Base-by-base conservation (phyloP, 208 protist species). In the Lotmaria passim region DNA sequence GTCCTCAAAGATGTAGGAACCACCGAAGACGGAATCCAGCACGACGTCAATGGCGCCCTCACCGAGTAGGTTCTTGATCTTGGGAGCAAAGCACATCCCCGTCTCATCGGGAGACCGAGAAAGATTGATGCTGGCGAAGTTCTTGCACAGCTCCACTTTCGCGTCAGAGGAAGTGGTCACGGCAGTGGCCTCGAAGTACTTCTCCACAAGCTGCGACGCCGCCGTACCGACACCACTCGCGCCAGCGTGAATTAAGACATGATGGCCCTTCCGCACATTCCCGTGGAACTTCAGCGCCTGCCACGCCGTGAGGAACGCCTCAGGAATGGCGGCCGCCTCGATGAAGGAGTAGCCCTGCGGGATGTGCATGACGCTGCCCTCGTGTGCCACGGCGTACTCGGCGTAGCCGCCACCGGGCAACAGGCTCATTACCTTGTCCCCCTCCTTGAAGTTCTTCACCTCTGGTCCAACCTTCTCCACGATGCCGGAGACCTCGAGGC, bases 231-330 rank as follows among this genome's bases (percentile, higher is more conserved):
- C 91, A 31, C 96, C 96, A 67, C 90, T 95, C 31, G 89, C 90
- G 28, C 85, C 90, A 41, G 91, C 91, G 69, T 97, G 93, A 38
- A 98, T 85, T 14, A 97, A 79, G 30, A 98, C 90, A 31, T 72
- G 76, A 26, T 98, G 68, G 15, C 81, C 86, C 28, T 81, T 67
- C 75, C 83, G 57, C 19, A 91, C 65, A 24, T 88, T 55, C 11
- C 82, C 91, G 53, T 93, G 82, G 33, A 79, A 72, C 64, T 89
- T 83, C 36, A 98, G 83, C 7, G 79, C 67, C 73, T 98, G 96
- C 82, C 86, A 98, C 39, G 94, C 93, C 38, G 95, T 98, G 23
- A 98, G 60, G 52, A 94, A 98, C 30, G 87, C 86, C 73, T 98
- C 93, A 10, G 96, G 95, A 34, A 98, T 93, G 10, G 88, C 86